Base-by-base conservation (phyloP, 2,329 filamentous ascomycete genomes). In the Coniochaeta hoffmannii region DNA sequence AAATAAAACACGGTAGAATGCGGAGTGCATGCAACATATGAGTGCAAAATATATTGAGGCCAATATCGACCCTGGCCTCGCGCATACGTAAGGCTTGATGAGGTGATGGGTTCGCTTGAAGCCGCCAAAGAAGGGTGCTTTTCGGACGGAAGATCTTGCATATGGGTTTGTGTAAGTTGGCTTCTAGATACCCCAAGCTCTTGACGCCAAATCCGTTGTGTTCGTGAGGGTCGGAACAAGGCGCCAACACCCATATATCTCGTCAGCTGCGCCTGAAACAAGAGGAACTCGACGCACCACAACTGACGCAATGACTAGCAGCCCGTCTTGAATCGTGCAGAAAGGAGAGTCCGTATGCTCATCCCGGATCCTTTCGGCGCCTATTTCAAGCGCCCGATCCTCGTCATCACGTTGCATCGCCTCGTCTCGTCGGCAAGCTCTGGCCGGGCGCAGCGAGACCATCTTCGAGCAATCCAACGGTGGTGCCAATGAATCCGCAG, bases 21-120 rank as follows among this genome's bases (percentile, higher is more conserved):
- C 28, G 31, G 49, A 51, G 28, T 19, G 49, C 49, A 51, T 51
- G 49, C 26, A 51, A 31, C 31, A 51, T 51, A 8, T 19, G 22
- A 32, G 15, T 51, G 49, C 49, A 51, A 51, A 32, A 32, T 51
- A 31, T 31, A 51, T 51, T 34, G 41, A 51, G 26, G n/a, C 28
- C 49, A 51, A 51, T 46, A 46, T 46, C 22, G 41, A 28, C 11
- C 41, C 41, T 46, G 19, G 22, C 41, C 24, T 7, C 49, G 32
- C 46, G 24, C 49, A 51, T 51, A 51, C 49, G 49, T 51, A 51
- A 51, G 49, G 49, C 41, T 46, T 22, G 41, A 46, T 46, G 41
- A 46, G 19, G 41, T 46, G 41, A 46, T 46, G 41, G 5, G 41
- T 9, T 19, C 3, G 19, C n/a, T 9, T 46, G 41, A 28, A 28